Conservation (phyloP, 345 rosid species). For the Ailanthus altissimus region DNA sequence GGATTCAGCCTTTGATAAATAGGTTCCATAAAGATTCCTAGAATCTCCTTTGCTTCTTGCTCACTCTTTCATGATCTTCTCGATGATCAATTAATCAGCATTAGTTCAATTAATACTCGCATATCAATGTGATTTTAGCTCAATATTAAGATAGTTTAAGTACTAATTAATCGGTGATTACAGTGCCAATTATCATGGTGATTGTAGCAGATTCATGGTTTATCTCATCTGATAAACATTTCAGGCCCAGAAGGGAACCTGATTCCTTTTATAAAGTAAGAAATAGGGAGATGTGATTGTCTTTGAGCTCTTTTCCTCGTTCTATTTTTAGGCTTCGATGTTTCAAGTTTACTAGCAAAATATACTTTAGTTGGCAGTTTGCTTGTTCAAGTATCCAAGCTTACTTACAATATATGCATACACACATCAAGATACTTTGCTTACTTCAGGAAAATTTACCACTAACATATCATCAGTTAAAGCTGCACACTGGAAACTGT, state of each 20-base stretch:
- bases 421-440: conserved; percentile 29
- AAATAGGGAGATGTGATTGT: conserved; percentile 30
- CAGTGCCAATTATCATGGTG: no score
- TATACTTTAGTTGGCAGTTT: conserved; percentile 23
- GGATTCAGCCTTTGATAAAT: conserved; percentile 32
- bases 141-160: neutral
- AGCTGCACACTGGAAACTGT: conserved; percentile 34
- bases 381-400: conserved; percentile 35
- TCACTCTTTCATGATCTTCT: neutral
- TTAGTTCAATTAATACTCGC: neutral
- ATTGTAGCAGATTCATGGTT: neutral
- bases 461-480: conserved; percentile 32
- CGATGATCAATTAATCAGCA: neutral
- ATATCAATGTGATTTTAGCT: neutral
- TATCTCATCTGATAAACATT: neutral
- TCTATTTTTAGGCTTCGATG: conserved; percentile 46
- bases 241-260: conserved; percentile 39
- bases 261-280: conserved; percentile 47
- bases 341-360: conserved; percentile 40
- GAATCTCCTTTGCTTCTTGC: conserved; percentile 17
- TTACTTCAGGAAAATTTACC: conserved; percentile 44
- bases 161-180: neutral
- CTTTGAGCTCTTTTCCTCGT: conserved; percentile 37
- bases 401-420: conserved; percentile 21
- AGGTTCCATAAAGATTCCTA: conserved; percentile 30